Evolutionary conservation across 768 basidiomycete genomes (phyloP).

Genomic region (Mycena indigotica): DNA sequence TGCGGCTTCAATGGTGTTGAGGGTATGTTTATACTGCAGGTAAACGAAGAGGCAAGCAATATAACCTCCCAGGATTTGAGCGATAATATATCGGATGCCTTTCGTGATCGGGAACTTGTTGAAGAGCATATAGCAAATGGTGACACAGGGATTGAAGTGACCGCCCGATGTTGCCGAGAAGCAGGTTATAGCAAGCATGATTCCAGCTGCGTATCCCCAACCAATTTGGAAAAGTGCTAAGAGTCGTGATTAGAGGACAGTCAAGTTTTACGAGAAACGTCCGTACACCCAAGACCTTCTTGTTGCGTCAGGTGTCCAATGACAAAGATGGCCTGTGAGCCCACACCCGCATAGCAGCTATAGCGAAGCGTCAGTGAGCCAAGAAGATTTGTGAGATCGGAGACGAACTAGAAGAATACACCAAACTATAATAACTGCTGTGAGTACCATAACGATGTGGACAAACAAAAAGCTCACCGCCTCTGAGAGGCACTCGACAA

Average conservation of each 20-base stretch:
- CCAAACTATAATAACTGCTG: slow-evolving; percentile 46
- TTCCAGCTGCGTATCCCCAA: slow-evolving; percentile 59
- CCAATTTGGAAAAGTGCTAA: slow-evolving; percentile 61
- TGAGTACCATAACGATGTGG: too few relatives aligned
- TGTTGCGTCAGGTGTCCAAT: slow-evolving; percentile 47
- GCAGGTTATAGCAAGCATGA: slow-evolving; percentile 57
- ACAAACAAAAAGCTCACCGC: slow-evolving; percentile 37
- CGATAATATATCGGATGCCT: slow-evolving; percentile 60
- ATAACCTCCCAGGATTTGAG: slow-evolving; percentile 68
- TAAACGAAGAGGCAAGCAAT: slow-evolving; percentile 64
- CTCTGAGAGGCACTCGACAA: slow-evolving; percentile 64
- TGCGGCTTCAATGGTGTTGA: slow-evolving; percentile 39
- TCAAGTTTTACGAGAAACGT: slow-evolving; percentile 1
- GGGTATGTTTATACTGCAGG: slow-evolving; percentile 57
- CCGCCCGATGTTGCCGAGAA: slow-evolving; percentile 59
- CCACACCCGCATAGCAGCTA: slow-evolving; percentile 43
- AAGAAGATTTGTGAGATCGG: slow-evolving; percentile 37
- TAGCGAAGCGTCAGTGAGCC: neutral
- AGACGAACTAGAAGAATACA: slow-evolving; percentile 53
- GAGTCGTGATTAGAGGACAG: slow-evolving; percentile 4
- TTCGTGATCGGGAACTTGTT: slow-evolving; percentile 57
- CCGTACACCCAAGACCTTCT: slow-evolving; percentile 53
- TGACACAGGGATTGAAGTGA: slow-evolving; percentile 68
- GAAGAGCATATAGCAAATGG: slow-evolving; percentile 53
- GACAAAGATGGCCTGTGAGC: slow-evolving; percentile 53